Evolutionary conservation across 2,329 filamentous ascomycete species (phyloP).

Genomic region (Alternaria sp.): DNA sequence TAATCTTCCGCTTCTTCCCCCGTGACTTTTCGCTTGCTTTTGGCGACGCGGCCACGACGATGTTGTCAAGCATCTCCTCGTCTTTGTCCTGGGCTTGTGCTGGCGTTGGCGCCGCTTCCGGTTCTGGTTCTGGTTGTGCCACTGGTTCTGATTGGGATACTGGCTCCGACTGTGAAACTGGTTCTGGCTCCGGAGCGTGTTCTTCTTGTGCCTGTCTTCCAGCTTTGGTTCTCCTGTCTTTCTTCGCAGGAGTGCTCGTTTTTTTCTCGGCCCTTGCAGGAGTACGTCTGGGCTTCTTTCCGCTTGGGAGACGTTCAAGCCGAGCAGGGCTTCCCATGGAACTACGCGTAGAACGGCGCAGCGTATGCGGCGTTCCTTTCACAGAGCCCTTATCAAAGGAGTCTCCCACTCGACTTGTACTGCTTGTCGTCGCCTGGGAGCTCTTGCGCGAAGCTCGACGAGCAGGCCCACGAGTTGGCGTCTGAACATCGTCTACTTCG

Average conservation of each 20-base stretch:
- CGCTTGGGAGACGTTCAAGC: constrained; percentile 12
- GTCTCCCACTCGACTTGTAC: constrained; percentile 47
- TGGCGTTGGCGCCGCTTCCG: background rate
- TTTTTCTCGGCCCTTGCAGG: constrained; percentile 17
- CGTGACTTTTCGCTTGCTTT: constrained; percentile 1
- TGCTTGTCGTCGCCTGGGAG: constrained; percentile 24
- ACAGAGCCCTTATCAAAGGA: constrained; percentile 43
- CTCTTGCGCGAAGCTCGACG: constrained; percentile 9
- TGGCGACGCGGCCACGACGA: constrained; percentile 45
- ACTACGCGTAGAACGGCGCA: constrained; percentile 41
- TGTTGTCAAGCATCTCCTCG: constrained; percentile 51
- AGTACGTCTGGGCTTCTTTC: constrained; percentile 37
- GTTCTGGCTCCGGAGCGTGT: background rate
- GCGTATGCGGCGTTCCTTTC: constrained; percentile 27
- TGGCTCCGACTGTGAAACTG: background rate
- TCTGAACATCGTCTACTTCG: constrained; percentile 35
- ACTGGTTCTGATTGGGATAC: background rate
- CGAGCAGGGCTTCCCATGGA: constrained; percentile 31
- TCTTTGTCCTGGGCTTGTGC: constrained; percentile 36
- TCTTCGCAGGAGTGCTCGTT: background rate
- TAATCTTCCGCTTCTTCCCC: constrained; percentile 33
- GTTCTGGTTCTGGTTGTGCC: background rate
- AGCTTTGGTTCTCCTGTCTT: constrained; percentile 26
- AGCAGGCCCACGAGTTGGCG: constrained; percentile 7
- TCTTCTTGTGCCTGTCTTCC: constrained; percentile 1